Evolutionary conservation across 306 rosid genomes (phyloP).

Genomic region (Ormosia semicastrata): DNA sequence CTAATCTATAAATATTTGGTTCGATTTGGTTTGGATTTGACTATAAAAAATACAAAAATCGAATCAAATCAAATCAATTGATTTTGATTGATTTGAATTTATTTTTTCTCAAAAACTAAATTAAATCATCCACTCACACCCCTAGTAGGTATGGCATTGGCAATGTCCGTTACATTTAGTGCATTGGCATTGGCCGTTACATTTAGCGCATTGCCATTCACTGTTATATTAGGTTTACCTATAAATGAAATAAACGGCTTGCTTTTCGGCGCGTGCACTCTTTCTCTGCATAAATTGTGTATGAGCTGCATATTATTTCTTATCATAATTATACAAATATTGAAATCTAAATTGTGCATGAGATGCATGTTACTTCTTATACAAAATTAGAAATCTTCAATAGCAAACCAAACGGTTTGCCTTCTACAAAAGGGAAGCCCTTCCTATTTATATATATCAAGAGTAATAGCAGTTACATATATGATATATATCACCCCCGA

Average conservation of each 20-base stretch:
- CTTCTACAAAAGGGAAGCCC: too few relatives aligned
- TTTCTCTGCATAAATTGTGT: conserved; percentile 51
- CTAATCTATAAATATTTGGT: too few relatives aligned
- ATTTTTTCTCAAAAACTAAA: too few relatives aligned
- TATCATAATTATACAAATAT: background rate
- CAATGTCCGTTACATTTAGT: background rate
- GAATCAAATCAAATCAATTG: too few relatives aligned
- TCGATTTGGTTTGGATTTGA: too few relatives aligned
- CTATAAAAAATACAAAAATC: too few relatives aligned
- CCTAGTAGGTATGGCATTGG: conserved; percentile 23
- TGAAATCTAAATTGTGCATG: background rate
- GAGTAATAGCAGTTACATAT: too few relatives aligned
- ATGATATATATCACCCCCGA: too few relatives aligned
- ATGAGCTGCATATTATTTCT: background rate
- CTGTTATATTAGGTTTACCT: conserved; percentile 35
- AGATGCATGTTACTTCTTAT: too few relatives aligned
- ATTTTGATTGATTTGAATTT: too few relatives aligned
- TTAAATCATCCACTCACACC: too few relatives aligned
- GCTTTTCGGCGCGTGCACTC: conserved; percentile 51
- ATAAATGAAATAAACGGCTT: conserved; percentile 71
- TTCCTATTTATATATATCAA: too few relatives aligned
- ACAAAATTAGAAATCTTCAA: background rate
- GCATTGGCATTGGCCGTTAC: background rate
- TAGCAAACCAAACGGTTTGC: background rate
- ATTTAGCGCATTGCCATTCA: background rate